Base-by-base conservation (phyloP, 2,329 filamentous ascomycete genomes). In the Botrytis tulipae region DNA sequence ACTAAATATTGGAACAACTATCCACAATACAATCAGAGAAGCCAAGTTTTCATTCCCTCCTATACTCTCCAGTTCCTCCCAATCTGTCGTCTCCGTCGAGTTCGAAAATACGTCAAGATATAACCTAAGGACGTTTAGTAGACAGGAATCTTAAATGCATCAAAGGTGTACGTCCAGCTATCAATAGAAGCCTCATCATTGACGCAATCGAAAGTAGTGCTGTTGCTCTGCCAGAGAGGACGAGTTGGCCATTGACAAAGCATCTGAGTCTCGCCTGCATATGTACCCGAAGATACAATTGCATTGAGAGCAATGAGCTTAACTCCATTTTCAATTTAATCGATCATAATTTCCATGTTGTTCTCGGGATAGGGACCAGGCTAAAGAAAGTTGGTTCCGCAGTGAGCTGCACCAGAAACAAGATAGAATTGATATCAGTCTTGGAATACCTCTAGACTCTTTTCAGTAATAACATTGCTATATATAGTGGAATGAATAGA, bases 261-360 rank as follows among this genome's bases (percentile, higher is more conserved):
- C 77, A 79, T 78, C 76, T 82, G 80, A 0, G 79, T 81, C 78
- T 83, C 78, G 46, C 83, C 81, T 20, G 72, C 72, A 71, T 81
- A 77, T n/a, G 74, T 71, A 16, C 81, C 82, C 1, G 76, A 32
- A 22, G 18, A 22, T 78, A 70, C 82, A 44, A 82, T 84, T 14
- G 82, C 82, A 76, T 84, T 84, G 29, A 84, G 80, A 2, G 78
- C 79, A 9, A 62, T 61, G 1, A 83, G 83, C 74, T 76, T 77
- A 32, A 81, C 75, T 25, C 80, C 91, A 75, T 92, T 92, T 76
- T 87, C 87, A 18, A 93, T 83, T 78, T 86, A 92, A 78, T 93
- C 89, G 79, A 93, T 92, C 29, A 90, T 89, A 2, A 89, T 92
- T 3, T 90, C 88, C 80, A 93, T 89, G 59, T 93, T 90, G 8